Evolutionary conservation across 2,329 filamentous ascomycete genomes (phyloP), one percentile per base, ranked within the genome.

Genomic region (Verticillium nonalfalfae): DNA sequence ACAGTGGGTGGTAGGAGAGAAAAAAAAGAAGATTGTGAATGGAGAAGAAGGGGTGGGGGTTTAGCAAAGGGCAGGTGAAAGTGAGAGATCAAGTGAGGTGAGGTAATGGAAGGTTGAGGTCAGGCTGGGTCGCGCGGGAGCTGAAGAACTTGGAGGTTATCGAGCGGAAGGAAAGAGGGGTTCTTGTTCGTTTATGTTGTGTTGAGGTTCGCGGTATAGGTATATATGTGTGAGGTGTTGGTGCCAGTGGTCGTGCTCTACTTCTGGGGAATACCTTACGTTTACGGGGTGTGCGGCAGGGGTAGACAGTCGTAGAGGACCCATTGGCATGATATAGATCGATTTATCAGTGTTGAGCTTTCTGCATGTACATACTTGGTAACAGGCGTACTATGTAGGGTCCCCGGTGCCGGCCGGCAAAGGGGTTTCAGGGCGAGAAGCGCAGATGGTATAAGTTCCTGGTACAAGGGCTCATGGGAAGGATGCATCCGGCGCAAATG

Each of bases 91-190:
- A 15, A 52, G n/a, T 11, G 21, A 18, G 21, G 60, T 58, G 36
- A 60, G 13, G n/a, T 62, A 56, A 26, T 45, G 60, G 50, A 35
- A 50, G 52, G 45, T 52, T 21, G 58, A 58, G 56, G 14, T 34
- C 39, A 58, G 21, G 21, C 21, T 21, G 26, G 57, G 38, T 59
- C 45, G 45, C 45, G 45, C 21, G 9, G 45, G 26, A 52, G 45
- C 45, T 31, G 45, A 52, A 52, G 45, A 52, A 18, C 45, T 52
- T 52, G 45, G 59, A 59, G 62, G 59, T 64, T 50, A 60, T 62
- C 54, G 58, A 64, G 58, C 61, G 15, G 56, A 26, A 60, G 60
- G 56, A 21, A 39, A 36, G 56, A 38, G 54, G 50, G 7, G 45
- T 58, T 31, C 57, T 38, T 57, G 26, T 26, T 15, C 21, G 31